phyloP scores from a whole-genome alignment of 2,329 filamentous ascomycete genomes.

The Colletotrichum nymphaeae region DNA sequence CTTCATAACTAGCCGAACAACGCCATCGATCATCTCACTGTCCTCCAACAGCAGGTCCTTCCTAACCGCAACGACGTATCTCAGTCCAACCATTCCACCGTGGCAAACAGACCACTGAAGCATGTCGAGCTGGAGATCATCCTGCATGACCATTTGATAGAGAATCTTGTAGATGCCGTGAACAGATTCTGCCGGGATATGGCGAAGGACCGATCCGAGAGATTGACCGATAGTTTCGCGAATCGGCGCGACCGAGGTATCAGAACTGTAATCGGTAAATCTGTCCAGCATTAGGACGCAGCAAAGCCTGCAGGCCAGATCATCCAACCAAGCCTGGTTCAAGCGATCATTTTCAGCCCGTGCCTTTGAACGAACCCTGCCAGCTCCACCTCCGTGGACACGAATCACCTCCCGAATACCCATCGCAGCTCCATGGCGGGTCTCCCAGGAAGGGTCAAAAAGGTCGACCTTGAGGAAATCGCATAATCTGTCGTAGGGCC shows the following conservation, averaged over 20 bases:
- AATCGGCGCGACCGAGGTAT: slow-evolving; percentile 96
- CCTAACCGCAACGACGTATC: slow-evolving; percentile 94
- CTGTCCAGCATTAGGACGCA: slow-evolving; percentile 97
- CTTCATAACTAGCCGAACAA: slow-evolving; percentile 93
- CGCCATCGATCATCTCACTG: slow-evolving; percentile 88
- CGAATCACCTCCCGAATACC: slow-evolving; percentile 90
- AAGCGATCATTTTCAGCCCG: slow-evolving; percentile 79
- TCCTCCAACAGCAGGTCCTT: slow-evolving; percentile 92
- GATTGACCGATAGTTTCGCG: slow-evolving; percentile 96
- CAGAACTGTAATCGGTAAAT: slow-evolving; percentile 97
- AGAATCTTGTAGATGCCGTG: slow-evolving; percentile 86
- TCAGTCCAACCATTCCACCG: slow-evolving; percentile 95
- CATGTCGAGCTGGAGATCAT: slow-evolving; percentile 77
- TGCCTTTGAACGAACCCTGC: slow-evolving; percentile 77
- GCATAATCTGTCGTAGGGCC: slow-evolving; percentile 94
- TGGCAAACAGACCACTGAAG: slow-evolving; percentile 96
- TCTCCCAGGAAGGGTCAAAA: slow-evolving; percentile 95
- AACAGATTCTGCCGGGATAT: slow-evolving; percentile 83
- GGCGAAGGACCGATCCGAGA: slow-evolving; percentile 87
- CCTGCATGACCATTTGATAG: slow-evolving; percentile 91
- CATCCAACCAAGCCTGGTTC: slow-evolving; percentile 90
- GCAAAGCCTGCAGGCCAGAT: slow-evolving; percentile 92
- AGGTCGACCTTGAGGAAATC: slow-evolving; percentile 94
- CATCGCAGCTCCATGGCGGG: slow-evolving; percentile 95
- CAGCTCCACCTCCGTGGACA: slow-evolving; percentile 91